phyloP scores from a whole-genome alignment of 2,329 filamentous ascomycete species.

The Diplocarpon rosae region DNA sequence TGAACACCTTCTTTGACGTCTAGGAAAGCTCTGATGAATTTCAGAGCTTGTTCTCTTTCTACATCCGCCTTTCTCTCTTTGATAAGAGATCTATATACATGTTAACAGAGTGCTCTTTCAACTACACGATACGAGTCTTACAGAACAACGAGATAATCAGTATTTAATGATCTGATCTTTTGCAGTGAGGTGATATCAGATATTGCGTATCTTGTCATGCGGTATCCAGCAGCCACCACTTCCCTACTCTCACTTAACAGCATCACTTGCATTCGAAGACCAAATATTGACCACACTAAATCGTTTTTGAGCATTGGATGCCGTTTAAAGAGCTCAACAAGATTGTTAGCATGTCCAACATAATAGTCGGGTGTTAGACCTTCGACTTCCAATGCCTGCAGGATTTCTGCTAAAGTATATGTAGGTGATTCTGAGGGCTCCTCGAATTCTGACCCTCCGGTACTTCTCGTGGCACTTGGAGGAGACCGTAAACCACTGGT shows the following conservation, averaged over 20 bases:
- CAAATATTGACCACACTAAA: constrained; percentile 90
- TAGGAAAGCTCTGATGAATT: constrained; percentile 88
- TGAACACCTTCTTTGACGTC: constrained; percentile 88
- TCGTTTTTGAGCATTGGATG: constrained; percentile 94
- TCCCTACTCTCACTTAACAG: constrained; percentile 90
- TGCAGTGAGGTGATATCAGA: constrained; percentile 83
- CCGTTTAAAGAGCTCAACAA: constrained; percentile 94
- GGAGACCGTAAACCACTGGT: constrained; percentile 44
- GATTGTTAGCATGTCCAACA: constrained; percentile 78
- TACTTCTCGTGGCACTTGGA: constrained; percentile 42
- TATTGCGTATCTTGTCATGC: constrained; percentile 87
- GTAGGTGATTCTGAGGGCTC: constrained; percentile 77
- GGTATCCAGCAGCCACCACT: constrained; percentile 88
- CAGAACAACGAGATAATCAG: constrained; percentile 82
- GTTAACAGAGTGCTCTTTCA: constrained; percentile 12
- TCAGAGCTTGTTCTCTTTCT: constrained; percentile 91
- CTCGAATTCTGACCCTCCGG: constrained; percentile 51
- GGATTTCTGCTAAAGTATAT: constrained; percentile 76
- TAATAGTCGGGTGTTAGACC: constrained; percentile 92
- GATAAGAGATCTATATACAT: constrained; percentile 55
- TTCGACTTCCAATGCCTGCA: constrained; percentile 80
- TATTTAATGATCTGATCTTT: constrained; percentile 79
- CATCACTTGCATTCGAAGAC: constrained; percentile 88
- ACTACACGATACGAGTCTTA: constrained; percentile 24
- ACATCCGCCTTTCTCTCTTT: constrained; percentile 97